Percentiles rank a stretch among this genome's conserved stretches.
Evolutionary conservation across 768 basidiomycete genomes (phyloP).

Genomic region (Rhizopogon vulgaris): DNA sequence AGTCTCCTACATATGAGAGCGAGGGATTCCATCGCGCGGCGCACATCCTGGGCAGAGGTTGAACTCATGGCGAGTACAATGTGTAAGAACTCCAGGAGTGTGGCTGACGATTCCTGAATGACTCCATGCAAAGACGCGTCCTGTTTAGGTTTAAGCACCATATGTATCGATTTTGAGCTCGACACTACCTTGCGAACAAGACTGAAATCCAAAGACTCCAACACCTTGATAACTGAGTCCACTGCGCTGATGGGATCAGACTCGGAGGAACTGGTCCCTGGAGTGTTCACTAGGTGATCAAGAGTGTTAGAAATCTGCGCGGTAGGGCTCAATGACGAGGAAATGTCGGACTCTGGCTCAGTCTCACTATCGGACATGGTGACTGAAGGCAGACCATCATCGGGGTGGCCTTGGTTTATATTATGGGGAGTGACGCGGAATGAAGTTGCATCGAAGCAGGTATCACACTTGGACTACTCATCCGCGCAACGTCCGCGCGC

Average conservation of each 20-base stretch:
- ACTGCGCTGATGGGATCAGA: slow-evolving; percentile 10
- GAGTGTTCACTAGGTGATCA: not conserved
- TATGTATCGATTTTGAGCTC: not conserved
- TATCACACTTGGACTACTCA: not conserved
- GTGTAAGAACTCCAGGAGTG: slow-evolving; percentile 27
- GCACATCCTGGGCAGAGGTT: slow-evolving; percentile 1
- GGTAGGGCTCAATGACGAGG: slow-evolving; percentile 6
- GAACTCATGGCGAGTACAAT: slow-evolving; percentile 10
- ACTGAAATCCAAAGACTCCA: slow-evolving; percentile 23
- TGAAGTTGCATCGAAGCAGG: slow-evolving; percentile 2
- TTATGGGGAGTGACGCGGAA: not conserved
- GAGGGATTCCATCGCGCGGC: slow-evolving; percentile 8
- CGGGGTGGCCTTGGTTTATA: not conserved
- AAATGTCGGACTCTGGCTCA: slow-evolving; percentile 42
- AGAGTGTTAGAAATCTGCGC: not conserved
- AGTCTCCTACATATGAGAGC: slow-evolving; percentile 16
- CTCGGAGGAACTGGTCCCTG: not conserved
- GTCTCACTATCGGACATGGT: slow-evolving; percentile 43
- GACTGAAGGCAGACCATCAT: not conserved
- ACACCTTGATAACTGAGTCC: slow-evolving; percentile 16
- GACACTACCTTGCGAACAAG: slow-evolving; percentile 21
- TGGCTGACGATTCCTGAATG: slow-evolving; percentile 28
- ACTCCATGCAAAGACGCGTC: slow-evolving; percentile 26
- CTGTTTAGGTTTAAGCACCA: slow-evolving; percentile 17
- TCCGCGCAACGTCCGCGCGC: not conserved